Evolutionary conservation across 306 rosid species (phyloP).

Genomic region (Pueraria montana): DNA sequence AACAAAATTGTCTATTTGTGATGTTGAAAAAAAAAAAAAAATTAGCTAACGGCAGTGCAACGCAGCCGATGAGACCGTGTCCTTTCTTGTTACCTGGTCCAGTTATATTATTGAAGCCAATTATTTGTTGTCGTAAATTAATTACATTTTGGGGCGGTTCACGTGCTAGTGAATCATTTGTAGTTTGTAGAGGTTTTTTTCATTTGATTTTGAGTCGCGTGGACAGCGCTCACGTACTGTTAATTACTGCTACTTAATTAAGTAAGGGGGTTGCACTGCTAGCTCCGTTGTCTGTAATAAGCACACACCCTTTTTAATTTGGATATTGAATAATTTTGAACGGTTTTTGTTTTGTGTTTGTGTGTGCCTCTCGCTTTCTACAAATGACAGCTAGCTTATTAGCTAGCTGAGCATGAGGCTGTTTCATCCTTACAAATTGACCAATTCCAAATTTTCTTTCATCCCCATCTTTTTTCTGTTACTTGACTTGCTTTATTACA

Average conservation of each 20-base stretch:
- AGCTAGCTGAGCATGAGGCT: neutral
- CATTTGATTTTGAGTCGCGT: slow-evolving; percentile 31
- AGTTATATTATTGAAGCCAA: slow-evolving; percentile 46
- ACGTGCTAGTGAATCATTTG: slow-evolving; percentile 54
- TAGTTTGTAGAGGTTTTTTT: neutral
- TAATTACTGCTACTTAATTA: slow-evolving; percentile 34
- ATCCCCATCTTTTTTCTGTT: slow-evolving; percentile 1
- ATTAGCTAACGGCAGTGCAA: slow-evolving; percentile 17
- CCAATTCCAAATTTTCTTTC: slow-evolving; percentile 45
- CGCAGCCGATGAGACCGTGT: neutral
- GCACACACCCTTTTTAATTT: neutral
- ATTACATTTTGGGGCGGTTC: slow-evolving; percentile 52
- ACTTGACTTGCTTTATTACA: neutral
- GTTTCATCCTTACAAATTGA: slow-evolving; percentile 47
- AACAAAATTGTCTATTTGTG: no score
- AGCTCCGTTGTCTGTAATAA: slow-evolving; percentile 5
- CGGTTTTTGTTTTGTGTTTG: neutral
- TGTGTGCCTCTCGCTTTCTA: slow-evolving; percentile 48
- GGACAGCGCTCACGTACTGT: neutral
- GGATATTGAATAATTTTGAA: neutral
- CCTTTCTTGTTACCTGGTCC: slow-evolving; percentile 36
- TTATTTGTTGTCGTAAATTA: slow-evolving; percentile 39
- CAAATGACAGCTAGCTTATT: neutral
- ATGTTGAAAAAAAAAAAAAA: neutral
- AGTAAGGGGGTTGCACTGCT: neutral